A percentile compares a stretch with the other conserved stretches of the same genome.
Conservation (phyloP, 176 grass and related monocot species). For the Musa acuminata region DNA sequence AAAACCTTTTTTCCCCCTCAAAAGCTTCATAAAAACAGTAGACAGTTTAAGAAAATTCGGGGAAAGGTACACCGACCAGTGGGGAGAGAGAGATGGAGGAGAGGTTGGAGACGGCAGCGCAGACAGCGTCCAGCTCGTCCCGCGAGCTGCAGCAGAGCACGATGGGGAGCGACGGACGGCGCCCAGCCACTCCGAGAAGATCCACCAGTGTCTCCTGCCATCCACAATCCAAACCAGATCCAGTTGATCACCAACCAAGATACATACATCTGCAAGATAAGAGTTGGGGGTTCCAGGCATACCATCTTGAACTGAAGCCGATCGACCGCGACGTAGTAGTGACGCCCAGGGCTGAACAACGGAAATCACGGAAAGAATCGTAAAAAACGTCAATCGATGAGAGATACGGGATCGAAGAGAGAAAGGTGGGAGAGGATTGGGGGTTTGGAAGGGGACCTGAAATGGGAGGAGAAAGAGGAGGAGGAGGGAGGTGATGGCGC, state of each 20-base stretch:
- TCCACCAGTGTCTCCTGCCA: constrained; percentile 71
- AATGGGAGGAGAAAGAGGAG: background rate
- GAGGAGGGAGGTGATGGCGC: background rate
- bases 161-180: constrained; percentile 47
- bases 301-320: constrained; percentile 22
- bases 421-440: background rate
- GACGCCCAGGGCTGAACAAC: constrained; percentile 1
- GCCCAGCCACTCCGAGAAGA: constrained; percentile 58
- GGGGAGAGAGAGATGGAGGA: constrained; percentile 58
- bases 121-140: constrained; percentile 74
- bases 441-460: background rate
- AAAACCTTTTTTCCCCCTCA: background rate
- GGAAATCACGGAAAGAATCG: background rate
- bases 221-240: background rate
- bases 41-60: background rate
- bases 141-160: constrained; percentile 61
- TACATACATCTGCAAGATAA: background rate
- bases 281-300: background rate
- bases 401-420: background rate
- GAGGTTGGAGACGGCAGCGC: constrained; percentile 54
- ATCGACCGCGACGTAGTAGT: constrained; percentile 17
- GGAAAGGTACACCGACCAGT: constrained; percentile 33
- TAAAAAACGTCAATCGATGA: background rate
- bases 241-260: background rate
- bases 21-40: background rate